Evolutionary conservation across 1,284 basidiomycete species (phyloP).

Genomic region (Meripilus lineatus): DNA sequence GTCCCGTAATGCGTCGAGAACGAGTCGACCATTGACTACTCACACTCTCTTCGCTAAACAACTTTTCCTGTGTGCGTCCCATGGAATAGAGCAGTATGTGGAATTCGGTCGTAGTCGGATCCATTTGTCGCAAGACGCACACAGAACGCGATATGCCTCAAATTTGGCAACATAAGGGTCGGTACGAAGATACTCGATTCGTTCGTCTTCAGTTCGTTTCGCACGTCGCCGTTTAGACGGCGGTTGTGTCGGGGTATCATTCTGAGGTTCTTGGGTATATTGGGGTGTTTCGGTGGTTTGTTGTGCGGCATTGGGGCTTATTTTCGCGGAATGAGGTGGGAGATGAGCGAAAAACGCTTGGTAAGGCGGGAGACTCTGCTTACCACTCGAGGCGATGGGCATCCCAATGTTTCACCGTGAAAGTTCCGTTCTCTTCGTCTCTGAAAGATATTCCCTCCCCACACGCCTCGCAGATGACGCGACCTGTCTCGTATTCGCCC

Average conservation of each 20-base stretch:
- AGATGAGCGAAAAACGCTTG: slow-evolving; percentile 1
- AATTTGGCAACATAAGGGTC: slow-evolving; percentile 76
- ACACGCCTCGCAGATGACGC: slow-evolving; percentile 60
- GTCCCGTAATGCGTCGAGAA: not conserved
- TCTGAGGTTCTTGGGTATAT: slow-evolving; percentile 17
- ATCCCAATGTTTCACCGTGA: slow-evolving; percentile 67
- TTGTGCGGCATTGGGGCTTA: slow-evolving; percentile 22
- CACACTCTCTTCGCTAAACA: slow-evolving; percentile 71
- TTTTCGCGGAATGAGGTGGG: slow-evolving; percentile 3
- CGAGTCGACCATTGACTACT: slow-evolving; percentile 19
- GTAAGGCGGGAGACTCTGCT: not conserved
- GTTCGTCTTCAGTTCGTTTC: slow-evolving; percentile 73
- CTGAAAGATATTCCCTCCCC: slow-evolving; percentile 56
- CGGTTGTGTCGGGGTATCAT: slow-evolving; percentile 19
- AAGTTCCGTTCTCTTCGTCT: slow-evolving; percentile 52
- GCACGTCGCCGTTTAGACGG: slow-evolving; percentile 53
- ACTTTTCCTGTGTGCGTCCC: slow-evolving; percentile 75
- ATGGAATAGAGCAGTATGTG: slow-evolving; percentile 79
- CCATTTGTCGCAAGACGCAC: slow-evolving; percentile 76
- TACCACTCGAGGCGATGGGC: slow-evolving; percentile 58
- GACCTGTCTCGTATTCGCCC: slow-evolving; percentile 52
- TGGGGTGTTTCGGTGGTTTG: slow-evolving; percentile 14
- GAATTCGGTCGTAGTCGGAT: slow-evolving; percentile 76
- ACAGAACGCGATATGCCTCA: slow-evolving; percentile 73
- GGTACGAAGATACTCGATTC: slow-evolving; percentile 64